Evolutionary conservation across 1,284 basidiomycete genomes (phyloP).

Genomic region (Ustilago esculenta): DNA sequence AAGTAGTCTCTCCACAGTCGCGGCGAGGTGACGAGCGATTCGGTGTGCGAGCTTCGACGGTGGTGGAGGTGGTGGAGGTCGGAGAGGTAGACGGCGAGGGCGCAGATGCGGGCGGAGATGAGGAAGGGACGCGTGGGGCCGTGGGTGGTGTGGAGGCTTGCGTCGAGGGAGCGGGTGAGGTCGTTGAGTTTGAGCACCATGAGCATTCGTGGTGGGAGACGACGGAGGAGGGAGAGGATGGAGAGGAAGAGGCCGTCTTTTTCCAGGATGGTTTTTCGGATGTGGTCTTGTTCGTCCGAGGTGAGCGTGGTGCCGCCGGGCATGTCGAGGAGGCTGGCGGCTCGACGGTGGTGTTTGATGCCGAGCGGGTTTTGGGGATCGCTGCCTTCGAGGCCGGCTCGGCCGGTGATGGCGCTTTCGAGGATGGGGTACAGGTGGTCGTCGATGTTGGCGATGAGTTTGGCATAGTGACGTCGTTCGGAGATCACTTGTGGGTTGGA

Average conservation of each 20-base stretch:
- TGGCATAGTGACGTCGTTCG: constrained; percentile 60
- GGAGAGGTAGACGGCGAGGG: constrained; percentile 82
- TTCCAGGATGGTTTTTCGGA: constrained; percentile 66
- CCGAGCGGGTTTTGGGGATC: constrained; percentile 61
- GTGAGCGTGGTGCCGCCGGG: constrained; percentile 50
- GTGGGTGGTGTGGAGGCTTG: constrained; percentile 72
- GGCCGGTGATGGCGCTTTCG: constrained; percentile 65
- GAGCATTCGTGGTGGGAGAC: constrained; percentile 64
- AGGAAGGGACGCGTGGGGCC: constrained; percentile 73
- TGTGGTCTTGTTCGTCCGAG: constrained; percentile 65
- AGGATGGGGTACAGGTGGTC: constrained; percentile 66
- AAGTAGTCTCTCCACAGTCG: constrained; percentile 71
- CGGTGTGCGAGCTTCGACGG: constrained; percentile 31
- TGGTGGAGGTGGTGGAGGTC: constrained; percentile 71
- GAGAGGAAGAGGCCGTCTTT: constrained; percentile 64
- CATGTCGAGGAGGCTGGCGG: constrained; percentile 59
- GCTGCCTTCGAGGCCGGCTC: constrained; percentile 64
- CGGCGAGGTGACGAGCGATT: constrained; percentile 26
- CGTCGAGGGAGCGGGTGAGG: constrained; percentile 71
- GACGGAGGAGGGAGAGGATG: constrained; percentile 60
- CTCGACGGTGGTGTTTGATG: constrained; percentile 55
- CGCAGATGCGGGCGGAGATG: constrained; percentile 90
- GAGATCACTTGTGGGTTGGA: constrained; percentile 56
- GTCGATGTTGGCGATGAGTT: constrained; percentile 63
- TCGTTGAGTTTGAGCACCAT: constrained; percentile 67